These are phyloP conservation scores for Candida arabinofermentans DNA, from an alignment of 805 yeast genomes.

Conservation along the genomic window DNA sequence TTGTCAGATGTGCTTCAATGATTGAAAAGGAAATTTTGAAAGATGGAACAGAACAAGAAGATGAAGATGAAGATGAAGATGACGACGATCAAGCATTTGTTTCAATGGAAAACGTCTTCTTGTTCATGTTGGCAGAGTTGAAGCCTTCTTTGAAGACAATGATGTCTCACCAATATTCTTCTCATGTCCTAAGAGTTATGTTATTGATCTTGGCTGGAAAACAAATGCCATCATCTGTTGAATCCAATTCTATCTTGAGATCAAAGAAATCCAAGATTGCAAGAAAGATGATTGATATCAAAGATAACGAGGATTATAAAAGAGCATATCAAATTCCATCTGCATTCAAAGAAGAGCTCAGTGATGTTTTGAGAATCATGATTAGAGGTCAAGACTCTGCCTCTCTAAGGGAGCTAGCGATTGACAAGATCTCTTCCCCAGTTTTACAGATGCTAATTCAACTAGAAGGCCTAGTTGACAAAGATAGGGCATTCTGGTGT, in stretches of 20 bases:
- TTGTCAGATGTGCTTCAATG: slow-evolving; percentile 69
- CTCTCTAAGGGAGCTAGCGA: slow-evolving; percentile 64
- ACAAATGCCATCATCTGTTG: slow-evolving; percentile 68
- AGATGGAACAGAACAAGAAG: slow-evolving; percentile 34
- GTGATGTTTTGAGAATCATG: slow-evolving; percentile 42
- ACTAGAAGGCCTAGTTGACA: slow-evolving; percentile 76
- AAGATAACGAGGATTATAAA: slow-evolving; percentile 69
- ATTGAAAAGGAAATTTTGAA: slow-evolving; percentile 68
- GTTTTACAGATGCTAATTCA: slow-evolving; percentile 75
- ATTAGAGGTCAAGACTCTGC: slow-evolving; percentile 37
- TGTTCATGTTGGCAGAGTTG: slow-evolving; percentile 63
- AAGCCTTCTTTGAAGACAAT: slow-evolving; percentile 55
- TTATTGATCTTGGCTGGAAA: slow-evolving; percentile 73
- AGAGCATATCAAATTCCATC: slow-evolving; percentile 66
- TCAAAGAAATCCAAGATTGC: slow-evolving; percentile 85
- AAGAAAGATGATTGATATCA: slow-evolving; percentile 86
- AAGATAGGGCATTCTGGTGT: slow-evolving; percentile 69
- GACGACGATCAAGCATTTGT: slow-evolving; percentile 38
- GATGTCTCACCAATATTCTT: slow-evolving; percentile 75
- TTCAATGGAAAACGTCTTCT: slow-evolving; percentile 63
- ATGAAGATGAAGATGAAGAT: slow-evolving; percentile 31
- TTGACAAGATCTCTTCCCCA: slow-evolving; percentile 82
- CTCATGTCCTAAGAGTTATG: slow-evolving; percentile 78
- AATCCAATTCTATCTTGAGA: slow-evolving; percentile 67
- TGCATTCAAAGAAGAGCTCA: slow-evolving; percentile 59